Conservation (phyloP, 140 eudicot genomes). For the Stevia rebaudiana region DNA sequence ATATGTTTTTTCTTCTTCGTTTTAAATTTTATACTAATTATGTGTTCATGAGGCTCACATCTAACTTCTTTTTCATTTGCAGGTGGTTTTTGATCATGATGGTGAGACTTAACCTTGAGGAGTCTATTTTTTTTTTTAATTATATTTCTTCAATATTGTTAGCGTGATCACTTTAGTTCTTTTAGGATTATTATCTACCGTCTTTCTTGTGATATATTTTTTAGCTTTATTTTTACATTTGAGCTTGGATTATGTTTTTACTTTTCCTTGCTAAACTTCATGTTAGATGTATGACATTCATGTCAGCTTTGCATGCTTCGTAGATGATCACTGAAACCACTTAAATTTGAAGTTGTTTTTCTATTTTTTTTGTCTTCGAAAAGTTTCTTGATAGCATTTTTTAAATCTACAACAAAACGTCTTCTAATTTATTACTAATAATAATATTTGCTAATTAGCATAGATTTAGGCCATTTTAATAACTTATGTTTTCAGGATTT, state of each 20-base stretch:
- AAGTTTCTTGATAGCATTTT: slow-evolving; percentile 15
- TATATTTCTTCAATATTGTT: slow-evolving; percentile 10
- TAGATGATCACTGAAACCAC: slow-evolving; percentile 3
- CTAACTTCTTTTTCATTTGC: slow-evolving; percentile 31
- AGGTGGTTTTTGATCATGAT: slow-evolving; percentile 97
- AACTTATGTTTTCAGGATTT: slow-evolving; percentile 62
- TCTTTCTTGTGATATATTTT: slow-evolving; percentile 7
- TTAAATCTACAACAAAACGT: slow-evolving; percentile 4
- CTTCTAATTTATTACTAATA: slow-evolving; percentile 15
- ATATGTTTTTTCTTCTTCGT: too few species aligned
- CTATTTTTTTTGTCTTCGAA: slow-evolving; percentile 8
- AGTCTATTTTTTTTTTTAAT: slow-evolving; percentile 16
- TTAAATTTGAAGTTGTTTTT: slow-evolving; percentile 13
- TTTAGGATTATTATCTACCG: slow-evolving; percentile 4
- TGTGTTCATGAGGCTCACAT: slow-evolving; percentile 19
- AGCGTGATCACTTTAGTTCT: slow-evolving; percentile 2
- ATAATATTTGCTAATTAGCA: slow-evolving; percentile 16
- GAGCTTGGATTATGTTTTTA: background rate
- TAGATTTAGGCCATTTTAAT: slow-evolving; percentile 35
- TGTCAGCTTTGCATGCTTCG: slow-evolving; percentile 10
- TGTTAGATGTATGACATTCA: background rate
- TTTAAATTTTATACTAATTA: background rate
- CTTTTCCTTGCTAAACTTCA: background rate
- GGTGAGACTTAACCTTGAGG: slow-evolving; percentile 50
- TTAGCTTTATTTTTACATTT: slow-evolving; percentile 6